Conservation (phyloP, 2,329 filamentous ascomycete species). For the Biscogniauxia mediterranea region DNA sequence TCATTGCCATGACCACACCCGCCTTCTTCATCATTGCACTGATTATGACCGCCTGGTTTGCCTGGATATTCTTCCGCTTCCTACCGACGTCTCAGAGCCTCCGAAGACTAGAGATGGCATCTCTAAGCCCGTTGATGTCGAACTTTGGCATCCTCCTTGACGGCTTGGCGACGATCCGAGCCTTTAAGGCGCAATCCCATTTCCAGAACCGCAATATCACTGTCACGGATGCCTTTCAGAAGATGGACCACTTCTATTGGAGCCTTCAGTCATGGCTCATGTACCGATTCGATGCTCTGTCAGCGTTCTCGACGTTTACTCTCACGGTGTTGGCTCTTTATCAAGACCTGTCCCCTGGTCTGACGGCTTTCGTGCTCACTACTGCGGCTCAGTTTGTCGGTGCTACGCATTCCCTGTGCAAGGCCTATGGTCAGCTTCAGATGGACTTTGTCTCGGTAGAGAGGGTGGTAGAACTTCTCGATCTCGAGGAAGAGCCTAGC, state of each 20-base stretch:
- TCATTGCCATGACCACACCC: constrained; percentile 79
- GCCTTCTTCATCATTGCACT: constrained; percentile 72
- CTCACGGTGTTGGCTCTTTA: constrained; percentile 74
- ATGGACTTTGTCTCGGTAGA: constrained; percentile 93
- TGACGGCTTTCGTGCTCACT: constrained; percentile 81
- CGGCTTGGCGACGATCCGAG: constrained; percentile 81
- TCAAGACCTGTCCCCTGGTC: constrained; percentile 70
- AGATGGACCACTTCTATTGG: constrained; percentile 97
- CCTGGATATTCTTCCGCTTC: constrained; percentile 73
- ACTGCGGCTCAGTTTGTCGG: constrained; percentile 67
- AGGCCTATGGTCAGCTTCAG: constrained; percentile 78
- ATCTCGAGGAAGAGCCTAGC: constrained; percentile 71
- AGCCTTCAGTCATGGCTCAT: constrained; percentile 81
- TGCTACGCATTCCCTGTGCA: constrained; percentile 72
- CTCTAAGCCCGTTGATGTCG: constrained; percentile 82
- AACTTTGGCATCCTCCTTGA: constrained; percentile 89
- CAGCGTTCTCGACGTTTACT: constrained; percentile 69
- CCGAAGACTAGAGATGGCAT: constrained; percentile 84
- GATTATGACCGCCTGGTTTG: constrained; percentile 64
- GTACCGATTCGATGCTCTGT: constrained; percentile 72
- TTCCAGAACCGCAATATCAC: constrained; percentile 79
- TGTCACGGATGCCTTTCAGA: constrained; percentile 85
- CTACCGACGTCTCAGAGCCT: constrained; percentile 81
- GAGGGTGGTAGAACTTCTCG: constrained; percentile 76
- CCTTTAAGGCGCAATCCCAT: constrained; percentile 73